These are phyloP conservation scores for Eremochloa ophiuroides DNA, from an alignment of 176 grass and related monocot species.

Conservation along the genomic window DNA sequence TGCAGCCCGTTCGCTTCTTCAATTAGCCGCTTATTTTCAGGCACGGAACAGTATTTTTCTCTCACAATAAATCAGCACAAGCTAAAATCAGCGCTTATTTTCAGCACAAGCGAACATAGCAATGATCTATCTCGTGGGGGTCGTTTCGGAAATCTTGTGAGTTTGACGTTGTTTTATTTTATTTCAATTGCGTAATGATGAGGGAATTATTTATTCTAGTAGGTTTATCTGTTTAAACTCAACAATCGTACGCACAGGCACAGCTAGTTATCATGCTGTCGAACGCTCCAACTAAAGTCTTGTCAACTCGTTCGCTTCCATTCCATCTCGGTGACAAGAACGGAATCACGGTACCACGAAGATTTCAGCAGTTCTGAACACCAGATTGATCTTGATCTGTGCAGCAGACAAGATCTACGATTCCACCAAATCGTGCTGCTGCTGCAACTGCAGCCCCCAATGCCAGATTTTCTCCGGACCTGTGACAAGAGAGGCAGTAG, in stretches of 20 bases:
- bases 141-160: not conserved
- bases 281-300: not conserved
- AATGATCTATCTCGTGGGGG: no score
- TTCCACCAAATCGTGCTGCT: slow-evolving; percentile 14
- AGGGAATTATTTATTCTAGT: not conserved
- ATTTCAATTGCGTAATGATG: not conserved
- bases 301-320: not conserved
- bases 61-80: no score
- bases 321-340: not conserved
- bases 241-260: not conserved
- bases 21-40: no score
- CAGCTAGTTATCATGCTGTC: not conserved
- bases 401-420: slow-evolving; percentile 10
- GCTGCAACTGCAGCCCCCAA: not conserved
- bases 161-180: not conserved
- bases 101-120: no score
- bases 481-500: not conserved
- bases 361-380: not conserved
- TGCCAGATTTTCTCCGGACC: not conserved
- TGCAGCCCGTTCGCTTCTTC: no score
- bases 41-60: no score
- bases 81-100: no score
- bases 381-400: not conserved
- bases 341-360: not conserved
- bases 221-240: not conserved